Evolutionary conservation across 805 yeast species (phyloP), one percentile per base, ranked within the genome.

Genomic region (Scheffersomyces coipomensis): DNA sequence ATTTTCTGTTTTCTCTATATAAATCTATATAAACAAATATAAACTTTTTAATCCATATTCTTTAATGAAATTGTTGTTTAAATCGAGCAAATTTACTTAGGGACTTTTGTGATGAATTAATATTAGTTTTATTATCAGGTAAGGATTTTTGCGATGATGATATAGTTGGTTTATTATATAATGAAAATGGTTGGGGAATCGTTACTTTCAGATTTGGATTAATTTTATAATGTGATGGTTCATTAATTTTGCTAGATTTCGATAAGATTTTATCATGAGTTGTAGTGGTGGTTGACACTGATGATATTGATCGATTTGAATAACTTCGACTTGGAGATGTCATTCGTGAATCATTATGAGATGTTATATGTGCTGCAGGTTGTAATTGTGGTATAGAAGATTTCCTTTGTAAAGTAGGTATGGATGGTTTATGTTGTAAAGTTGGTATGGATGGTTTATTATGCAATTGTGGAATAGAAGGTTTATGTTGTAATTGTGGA

Each of bases 41-140:
- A 13, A 7, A 7, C 18, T 7, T 27, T 15, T 27, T 16, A 13
- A 27, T 27, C 12, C 9, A 23, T 12, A 5, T 15, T 8, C 17
- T 30, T 42, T 44, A 58, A 32, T 51, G 49, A 38, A 65, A 65
- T 37, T 55, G 52, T 39, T 54, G 58, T 46, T 62, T 65, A 45
- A 65, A 66, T 33, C 56, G 44, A 43, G 62, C 64, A 35, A 62
- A 65, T 40, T 59, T 60, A 42, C 58, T 59, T 37, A 64, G 43
- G n/a, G 65, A 56, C 43, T 65, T 66, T 39, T 64, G 70, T 4
- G 66, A 59, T 33, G 69, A 62, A n/a, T n/a, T n/a, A n/a, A n/a
- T n/a, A n/a, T n/a, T n/a, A n/a, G n/a, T n/a, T n/a, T n/a, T n/a
- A n/a, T n/a, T n/a, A n/a, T n/a, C n/a, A n/a, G n/a, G n/a, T 38